phyloP scores from a whole-genome alignment of 495 filamentous ascomycete species.

The Staphylotrichum longicolle region DNA sequence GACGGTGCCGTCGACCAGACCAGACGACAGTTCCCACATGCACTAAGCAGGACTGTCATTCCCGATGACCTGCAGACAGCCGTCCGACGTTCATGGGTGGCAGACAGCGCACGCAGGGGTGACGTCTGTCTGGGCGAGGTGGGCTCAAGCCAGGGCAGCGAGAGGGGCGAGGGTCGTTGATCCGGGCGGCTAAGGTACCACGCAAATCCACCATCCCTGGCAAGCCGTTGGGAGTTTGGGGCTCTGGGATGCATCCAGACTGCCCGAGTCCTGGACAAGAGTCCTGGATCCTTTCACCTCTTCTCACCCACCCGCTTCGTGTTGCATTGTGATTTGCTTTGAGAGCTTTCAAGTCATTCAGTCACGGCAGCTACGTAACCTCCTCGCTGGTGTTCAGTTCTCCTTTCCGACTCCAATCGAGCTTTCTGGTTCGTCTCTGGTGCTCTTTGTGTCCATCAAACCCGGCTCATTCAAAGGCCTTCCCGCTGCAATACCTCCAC shows the following conservation, averaged over 20 bases:
- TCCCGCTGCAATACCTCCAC: neutral
- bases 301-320: neutral
- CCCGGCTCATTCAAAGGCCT: neutral
- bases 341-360: neutral
- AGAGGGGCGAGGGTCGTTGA: neutral
- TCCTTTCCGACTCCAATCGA: neutral
- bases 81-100: too few relatives aligned
- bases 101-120: too few relatives aligned
- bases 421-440: neutral
- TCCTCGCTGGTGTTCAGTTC: neutral
- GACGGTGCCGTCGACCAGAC: too few relatives aligned
- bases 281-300: neutral
- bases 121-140: too few relatives aligned
- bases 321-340: conserved; percentile 8
- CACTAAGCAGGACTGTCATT: neutral
- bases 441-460: neutral
- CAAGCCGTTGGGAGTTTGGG: neutral
- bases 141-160: neutral
- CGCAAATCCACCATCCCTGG: neutral
- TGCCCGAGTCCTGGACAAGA: neutral
- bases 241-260: too few relatives aligned
- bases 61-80: too few relatives aligned
- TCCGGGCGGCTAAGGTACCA: neutral
- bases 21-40: conserved; percentile 1
- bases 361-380: too few relatives aligned